phyloP scores from a whole-genome alignment of 352 stramenopile genomes.

The Phytophthora melonis region DNA sequence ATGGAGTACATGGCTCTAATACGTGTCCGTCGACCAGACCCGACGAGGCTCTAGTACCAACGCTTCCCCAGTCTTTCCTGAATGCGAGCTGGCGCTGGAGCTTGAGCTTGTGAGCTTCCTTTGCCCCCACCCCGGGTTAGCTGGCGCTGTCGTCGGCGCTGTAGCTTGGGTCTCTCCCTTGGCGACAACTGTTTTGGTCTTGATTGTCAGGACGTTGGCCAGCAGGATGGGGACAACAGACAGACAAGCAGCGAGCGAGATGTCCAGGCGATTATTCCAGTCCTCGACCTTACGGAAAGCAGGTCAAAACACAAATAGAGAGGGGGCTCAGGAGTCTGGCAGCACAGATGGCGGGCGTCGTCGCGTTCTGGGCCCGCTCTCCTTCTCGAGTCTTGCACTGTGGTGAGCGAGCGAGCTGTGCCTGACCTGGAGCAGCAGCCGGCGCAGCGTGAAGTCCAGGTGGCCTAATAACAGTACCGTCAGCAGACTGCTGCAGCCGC shows the following conservation, averaged over 20 bases:
- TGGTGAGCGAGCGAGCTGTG: not conserved
- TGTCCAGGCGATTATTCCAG: not conserved
- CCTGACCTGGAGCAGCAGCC: conserved; percentile 12
- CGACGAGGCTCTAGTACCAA: not conserved
- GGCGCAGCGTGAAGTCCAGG: not conserved
- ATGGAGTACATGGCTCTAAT: conserved; percentile 64
- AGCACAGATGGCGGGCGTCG: conserved; percentile 14
- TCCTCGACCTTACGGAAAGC: not conserved
- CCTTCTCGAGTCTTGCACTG: not conserved
- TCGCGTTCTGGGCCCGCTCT: conserved; percentile 18
- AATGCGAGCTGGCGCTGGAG: conserved; percentile 10
- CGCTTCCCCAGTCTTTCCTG: conserved; percentile 26
- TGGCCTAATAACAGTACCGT: no score
- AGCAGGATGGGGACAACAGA: conserved; percentile 18
- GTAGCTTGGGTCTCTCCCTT: conserved; percentile 23
- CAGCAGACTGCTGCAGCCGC: not conserved
- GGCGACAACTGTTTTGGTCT: conserved; percentile 25
- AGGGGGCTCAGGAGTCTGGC: no score
- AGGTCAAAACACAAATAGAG: not conserved
- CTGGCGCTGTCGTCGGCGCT: no score
- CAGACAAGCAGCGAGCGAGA: not conserved
- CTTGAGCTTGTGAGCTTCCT: not conserved
- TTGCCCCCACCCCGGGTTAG: not conserved
- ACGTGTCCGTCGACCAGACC: not conserved
- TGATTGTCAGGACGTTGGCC: conserved; percentile 22